phyloP scores from a whole-genome alignment of 2,329 filamentous ascomycete species.

The Cytospora schulzeri region DNA sequence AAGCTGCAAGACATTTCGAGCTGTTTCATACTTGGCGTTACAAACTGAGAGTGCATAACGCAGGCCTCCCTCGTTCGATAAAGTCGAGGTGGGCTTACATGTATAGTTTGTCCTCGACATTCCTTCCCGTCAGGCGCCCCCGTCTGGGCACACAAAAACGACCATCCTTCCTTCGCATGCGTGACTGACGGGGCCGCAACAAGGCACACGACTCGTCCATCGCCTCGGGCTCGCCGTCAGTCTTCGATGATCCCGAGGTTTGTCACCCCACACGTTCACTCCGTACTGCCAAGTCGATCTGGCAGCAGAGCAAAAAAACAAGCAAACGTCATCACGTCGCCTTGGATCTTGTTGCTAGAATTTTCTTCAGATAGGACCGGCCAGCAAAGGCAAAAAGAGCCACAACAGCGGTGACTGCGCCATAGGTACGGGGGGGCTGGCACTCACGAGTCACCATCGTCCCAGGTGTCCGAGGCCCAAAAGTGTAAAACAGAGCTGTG shows the following conservation, averaged over 20 bases:
- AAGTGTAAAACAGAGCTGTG: constrained; percentile 2
- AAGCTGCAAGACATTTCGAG: neutral
- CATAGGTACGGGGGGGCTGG: neutral
- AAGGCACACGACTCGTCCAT: neutral
- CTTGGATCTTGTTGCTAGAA: neutral
- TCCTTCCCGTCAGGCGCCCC: neutral
- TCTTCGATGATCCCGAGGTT: neutral
- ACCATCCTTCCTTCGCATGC: neutral
- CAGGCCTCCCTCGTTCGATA: neutral
- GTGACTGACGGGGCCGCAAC: neutral
- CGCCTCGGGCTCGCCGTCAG: neutral
- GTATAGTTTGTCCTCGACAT: neutral
- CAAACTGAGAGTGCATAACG: neutral
- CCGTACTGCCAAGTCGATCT: constrained; percentile 4
- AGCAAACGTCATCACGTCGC: constrained; percentile 15
- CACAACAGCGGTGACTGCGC: constrained; percentile 19
- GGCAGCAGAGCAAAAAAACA: neutral
- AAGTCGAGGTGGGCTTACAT: neutral
- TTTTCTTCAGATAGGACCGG: neutral
- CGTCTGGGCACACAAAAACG: neutral
- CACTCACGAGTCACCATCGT: neutral
- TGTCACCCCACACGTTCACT: neutral
- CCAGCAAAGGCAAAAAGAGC: neutral
- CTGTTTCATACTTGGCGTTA: neutral
- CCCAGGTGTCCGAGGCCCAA: neutral